A percentile compares a stretch with the other conserved stretches of the same genome.
phyloP scores from a whole-genome alignment of 108 stramenopile genomes.

The Conticribra weissflogii region DNA sequence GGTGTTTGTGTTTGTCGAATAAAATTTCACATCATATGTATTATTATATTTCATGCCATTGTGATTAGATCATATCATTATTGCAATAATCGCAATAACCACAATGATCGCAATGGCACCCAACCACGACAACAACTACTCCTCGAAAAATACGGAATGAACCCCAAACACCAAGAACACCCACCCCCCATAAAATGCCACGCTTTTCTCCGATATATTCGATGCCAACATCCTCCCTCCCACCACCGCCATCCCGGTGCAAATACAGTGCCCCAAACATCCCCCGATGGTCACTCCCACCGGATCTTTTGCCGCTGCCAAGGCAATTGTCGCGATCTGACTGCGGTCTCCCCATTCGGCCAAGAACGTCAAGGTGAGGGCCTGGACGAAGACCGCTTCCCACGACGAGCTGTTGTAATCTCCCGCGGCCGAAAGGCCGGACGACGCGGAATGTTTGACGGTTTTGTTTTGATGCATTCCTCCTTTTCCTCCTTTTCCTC shows the following conservation, averaged over 20 bases:
- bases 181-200: conserved; percentile 87
- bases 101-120: too few species aligned
- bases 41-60: too few species aligned
- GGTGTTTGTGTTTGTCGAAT: too few species aligned
- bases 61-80: too few species aligned
- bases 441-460: conserved; percentile 37
- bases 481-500: conserved; percentile 26
- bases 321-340: conserved; percentile 99
- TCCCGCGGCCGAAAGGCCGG: conserved; percentile 35
- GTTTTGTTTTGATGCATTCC: conserved; percentile 31
- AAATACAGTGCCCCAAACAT: conserved; percentile 95
- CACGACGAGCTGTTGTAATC: conserved; percentile 47
- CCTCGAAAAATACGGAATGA: conserved; percentile 90
- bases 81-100: too few species aligned
- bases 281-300: conserved; percentile 96
- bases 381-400: conserved; percentile 78
- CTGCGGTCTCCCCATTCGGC: conserved; percentile 99
- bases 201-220: conserved; percentile 93
- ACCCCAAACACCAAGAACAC: conserved; percentile 96
- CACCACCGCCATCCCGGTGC: conserved; percentile 97
- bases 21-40: too few species aligned
- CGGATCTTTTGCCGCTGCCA: conserved; percentile 96
- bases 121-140: too few species aligned
- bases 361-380: conserved; percentile 96
- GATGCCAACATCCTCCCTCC: conserved; percentile 98